Conservation (phyloP, 1,139 yeast species). For the Blastobotrys apis region DNA sequence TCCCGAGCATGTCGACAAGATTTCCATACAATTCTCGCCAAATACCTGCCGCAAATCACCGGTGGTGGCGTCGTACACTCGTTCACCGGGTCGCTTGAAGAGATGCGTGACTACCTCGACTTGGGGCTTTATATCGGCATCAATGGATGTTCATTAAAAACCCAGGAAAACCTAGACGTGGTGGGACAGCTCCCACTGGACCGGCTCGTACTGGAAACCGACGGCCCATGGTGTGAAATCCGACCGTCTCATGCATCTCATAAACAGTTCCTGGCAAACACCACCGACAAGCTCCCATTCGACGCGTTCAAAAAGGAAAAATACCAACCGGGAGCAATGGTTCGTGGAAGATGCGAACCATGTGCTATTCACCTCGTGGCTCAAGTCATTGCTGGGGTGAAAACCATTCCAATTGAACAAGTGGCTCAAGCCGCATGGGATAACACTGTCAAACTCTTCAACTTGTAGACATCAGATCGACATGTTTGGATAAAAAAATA, state of each 20-base stretch:
- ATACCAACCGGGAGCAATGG: conserved; percentile 45
- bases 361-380: conserved; percentile 80
- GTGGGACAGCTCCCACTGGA: conserved; percentile 64
- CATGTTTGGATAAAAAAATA: no score
- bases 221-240: conserved; percentile 98
- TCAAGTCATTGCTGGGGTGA: conserved; percentile 61
- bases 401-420: conserved; percentile 45
- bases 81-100: conserved; percentile 78
- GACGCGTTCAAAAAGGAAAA: conserved; percentile 65
- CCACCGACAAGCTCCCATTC: conserved; percentile 47
- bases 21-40: conserved; percentile 58
- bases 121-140: conserved; percentile 72
- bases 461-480: no score
- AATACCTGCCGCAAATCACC: conserved; percentile 44
- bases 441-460: conserved; percentile 59
- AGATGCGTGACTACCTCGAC: conserved; percentile 47
- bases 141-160: conserved; percentile 88
- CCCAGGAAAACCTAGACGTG: conserved; percentile 66
- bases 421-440: conserved; percentile 61
- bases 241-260: conserved; percentile 77
- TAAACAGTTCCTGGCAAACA: conserved; percentile 45
- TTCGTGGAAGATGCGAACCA: conserved; percentile 89
- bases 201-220: conserved; percentile 79
- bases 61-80: conserved; percentile 82
- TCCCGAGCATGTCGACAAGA: conserved; percentile 88